Percentiles rank a stretch among this genome's conserved stretches.
phyloP scores from a whole-genome alignment of 2,329 filamentous ascomycete species.

The Triangularia setosa region DNA sequence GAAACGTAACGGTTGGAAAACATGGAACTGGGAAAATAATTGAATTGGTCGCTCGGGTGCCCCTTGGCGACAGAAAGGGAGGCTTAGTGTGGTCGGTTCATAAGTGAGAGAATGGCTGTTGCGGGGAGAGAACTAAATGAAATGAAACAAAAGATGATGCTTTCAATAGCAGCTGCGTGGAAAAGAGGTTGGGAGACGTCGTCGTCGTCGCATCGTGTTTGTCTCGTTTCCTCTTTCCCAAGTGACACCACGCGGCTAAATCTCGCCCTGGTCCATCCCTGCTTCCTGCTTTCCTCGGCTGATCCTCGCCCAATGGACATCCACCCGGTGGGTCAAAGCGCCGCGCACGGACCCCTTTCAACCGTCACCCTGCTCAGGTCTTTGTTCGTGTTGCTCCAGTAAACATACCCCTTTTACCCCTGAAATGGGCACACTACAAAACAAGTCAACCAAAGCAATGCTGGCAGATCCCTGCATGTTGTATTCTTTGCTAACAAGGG shows the following conservation, averaged over 20 bases:
- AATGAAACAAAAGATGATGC: not conserved
- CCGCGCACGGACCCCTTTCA: not conserved
- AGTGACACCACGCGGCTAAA: slow-evolving; percentile 1
- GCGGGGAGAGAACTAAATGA: not conserved
- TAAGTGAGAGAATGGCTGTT: slow-evolving; percentile 20
- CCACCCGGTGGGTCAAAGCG: not conserved
- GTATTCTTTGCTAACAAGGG: not conserved
- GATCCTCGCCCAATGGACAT: not conserved
- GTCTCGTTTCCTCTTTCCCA: not conserved
- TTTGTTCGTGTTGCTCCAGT: not conserved
- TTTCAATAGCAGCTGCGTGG: not conserved
- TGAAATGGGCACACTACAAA: not conserved
- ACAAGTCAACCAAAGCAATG: not conserved
- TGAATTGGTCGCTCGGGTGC: not conserved
- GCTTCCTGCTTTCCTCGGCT: not conserved
- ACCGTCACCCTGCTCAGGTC: not conserved
- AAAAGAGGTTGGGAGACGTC: not conserved
- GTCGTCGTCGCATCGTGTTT: not conserved
- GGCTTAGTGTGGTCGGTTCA: slow-evolving; percentile 24
- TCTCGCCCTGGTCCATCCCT: not conserved
- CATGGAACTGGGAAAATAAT: not conserved
- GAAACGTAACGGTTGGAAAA: not conserved
- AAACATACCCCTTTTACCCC: slow-evolving; percentile 2
- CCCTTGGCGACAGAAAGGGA: slow-evolving; percentile 17
- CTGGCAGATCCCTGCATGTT: not conserved